A percentile compares a stretch with the other conserved stretches of the same genome.
phyloP scores from a whole-genome alignment of 768 basidiomycete species.

The Trametes sanguinea region DNA sequence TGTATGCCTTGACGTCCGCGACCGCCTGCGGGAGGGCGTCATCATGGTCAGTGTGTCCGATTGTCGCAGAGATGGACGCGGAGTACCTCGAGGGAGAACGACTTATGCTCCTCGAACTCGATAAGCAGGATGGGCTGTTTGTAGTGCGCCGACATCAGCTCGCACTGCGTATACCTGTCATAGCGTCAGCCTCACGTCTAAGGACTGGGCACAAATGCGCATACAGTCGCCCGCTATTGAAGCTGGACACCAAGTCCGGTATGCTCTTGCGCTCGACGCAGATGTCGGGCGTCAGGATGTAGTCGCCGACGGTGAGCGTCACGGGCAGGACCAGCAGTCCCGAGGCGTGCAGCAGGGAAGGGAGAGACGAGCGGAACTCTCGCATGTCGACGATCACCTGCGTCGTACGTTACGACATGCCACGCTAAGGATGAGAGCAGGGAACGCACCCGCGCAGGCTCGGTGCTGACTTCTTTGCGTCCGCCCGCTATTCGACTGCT shows the following conservation, averaged over 20 bases:
- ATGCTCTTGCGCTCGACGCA: constrained; percentile 96
- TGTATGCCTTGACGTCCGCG: constrained; percentile 67
- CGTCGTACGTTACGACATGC: not conserved
- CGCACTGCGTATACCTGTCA: constrained; percentile 91
- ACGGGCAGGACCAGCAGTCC: constrained; percentile 82
- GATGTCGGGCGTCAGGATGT: constrained; percentile 92
- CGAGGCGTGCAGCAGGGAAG: constrained; percentile 85
- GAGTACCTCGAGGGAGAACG: constrained; percentile 82
- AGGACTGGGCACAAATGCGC: constrained; percentile 34
- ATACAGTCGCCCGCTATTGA: constrained; percentile 91
- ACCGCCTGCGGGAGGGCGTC: constrained; percentile 46
- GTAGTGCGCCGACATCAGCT: constrained; percentile 95
- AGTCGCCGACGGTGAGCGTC: constrained; percentile 94
- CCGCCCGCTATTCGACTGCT: constrained; percentile 88
- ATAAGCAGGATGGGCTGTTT: constrained; percentile 91
- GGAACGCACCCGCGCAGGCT: constrained; percentile 59
- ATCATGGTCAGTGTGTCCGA: not conserved
- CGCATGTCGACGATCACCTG: constrained; percentile 97
- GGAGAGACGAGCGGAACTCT: constrained; percentile 92
- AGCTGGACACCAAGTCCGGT: constrained; percentile 88
- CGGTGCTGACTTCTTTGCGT: constrained; percentile 60
- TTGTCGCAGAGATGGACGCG: constrained; percentile 11
- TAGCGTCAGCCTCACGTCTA: not conserved
- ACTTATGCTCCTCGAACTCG: constrained; percentile 97
- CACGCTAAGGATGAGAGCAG: not conserved